Conservation (phyloP, 106 monocot genomes). For the Platanthera guangdongensis region DNA sequence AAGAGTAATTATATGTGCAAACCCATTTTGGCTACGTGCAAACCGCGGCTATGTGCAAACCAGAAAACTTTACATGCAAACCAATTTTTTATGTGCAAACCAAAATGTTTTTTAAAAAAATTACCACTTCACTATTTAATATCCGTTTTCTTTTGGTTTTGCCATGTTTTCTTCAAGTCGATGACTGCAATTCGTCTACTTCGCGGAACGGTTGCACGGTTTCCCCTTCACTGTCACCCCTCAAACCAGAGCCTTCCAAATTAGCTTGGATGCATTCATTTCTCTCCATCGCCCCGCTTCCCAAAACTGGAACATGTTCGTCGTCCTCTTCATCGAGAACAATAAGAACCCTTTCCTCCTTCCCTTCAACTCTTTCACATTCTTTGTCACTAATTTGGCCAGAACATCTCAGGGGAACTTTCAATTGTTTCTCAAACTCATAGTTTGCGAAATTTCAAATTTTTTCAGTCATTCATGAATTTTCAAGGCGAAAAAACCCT, state of each 20-base stretch:
- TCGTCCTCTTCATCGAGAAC: constrained; percentile 5
- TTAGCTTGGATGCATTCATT: neutral
- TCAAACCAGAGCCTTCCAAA: neutral
- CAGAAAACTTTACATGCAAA: too few species aligned
- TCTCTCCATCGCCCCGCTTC: too few species aligned
- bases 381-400: constrained; percentile 16
- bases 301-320: neutral
- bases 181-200: too few species aligned
- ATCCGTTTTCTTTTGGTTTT: too few species aligned
- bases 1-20: too few species aligned
- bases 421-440: constrained; percentile 8
- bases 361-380: constrained; percentile 23
- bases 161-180: too few species aligned
- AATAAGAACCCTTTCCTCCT: constrained; percentile 10
- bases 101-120: too few species aligned
- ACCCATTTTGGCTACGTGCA: too few species aligned
- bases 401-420: constrained; percentile 30
- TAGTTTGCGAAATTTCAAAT: neutral
- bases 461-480: neutral
- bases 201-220: neutral
- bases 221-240: neutral
- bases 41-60: too few species aligned
- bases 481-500: neutral
- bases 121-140: too few species aligned
- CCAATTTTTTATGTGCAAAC: too few species aligned